These are phyloP conservation scores for Mycothermus thermophilus DNA, from an alignment of 495 filamentous ascomycete genomes.

Conservation along the genomic window DNA sequence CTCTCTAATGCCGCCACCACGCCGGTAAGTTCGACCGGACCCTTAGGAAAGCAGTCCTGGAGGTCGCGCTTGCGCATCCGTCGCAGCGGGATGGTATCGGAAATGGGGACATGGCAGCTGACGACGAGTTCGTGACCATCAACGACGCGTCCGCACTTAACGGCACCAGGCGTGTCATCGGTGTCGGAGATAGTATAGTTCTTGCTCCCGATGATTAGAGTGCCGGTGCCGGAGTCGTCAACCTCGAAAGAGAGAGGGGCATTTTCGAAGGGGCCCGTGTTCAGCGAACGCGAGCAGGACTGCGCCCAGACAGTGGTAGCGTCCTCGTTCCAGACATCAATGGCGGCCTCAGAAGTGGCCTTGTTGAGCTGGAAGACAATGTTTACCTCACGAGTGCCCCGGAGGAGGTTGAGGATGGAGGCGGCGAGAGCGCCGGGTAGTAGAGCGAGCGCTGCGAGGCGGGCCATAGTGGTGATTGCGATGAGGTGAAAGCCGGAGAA, in stretches of 20 bases:
- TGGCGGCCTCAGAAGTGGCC: slow-evolving; percentile 1
- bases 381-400: too few relatives aligned
- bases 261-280: neutral
- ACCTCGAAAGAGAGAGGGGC: neutral
- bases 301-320: neutral
- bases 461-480: too few relatives aligned
- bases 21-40: too few relatives aligned
- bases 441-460: too few relatives aligned
- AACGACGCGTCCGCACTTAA: neutral
- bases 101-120: neutral
- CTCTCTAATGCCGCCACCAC: too few relatives aligned
- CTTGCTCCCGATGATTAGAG: neutral
- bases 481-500: too few relatives aligned
- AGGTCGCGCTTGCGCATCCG: neutral
- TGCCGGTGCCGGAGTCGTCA: neutral
- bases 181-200: neutral
- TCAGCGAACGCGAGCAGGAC: neutral
- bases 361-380: slow-evolving; percentile 2
- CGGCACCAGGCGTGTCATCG: neutral
- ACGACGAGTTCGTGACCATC: neutral
- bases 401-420: too few relatives aligned
- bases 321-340: slow-evolving; percentile 2
- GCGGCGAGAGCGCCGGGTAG: too few relatives aligned
- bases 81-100: neutral
- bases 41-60: too few relatives aligned